Conservation (phyloP, 371 early-diverging fungal species). For the Chytridiales sp. region DNA sequence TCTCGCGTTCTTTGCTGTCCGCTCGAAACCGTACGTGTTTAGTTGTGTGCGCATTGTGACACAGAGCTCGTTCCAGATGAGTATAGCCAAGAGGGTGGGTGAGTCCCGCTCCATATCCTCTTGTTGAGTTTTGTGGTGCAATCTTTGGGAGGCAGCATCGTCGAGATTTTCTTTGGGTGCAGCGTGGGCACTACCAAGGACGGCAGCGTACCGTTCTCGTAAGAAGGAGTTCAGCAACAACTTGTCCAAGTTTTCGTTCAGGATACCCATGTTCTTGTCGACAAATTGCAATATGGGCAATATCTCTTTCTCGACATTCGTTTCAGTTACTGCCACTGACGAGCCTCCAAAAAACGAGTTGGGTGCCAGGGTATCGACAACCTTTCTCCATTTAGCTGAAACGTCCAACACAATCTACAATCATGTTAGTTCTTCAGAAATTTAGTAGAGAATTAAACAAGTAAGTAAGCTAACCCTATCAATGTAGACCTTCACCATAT, state of each 20-base stretch:
- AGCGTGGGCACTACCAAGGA: not conserved
- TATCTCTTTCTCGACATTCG: slow-evolving; percentile 30
- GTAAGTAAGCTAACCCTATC: slow-evolving; percentile 27
- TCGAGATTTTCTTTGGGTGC: not conserved
- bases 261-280: slow-evolving; percentile 28
- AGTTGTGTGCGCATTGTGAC: slow-evolving; percentile 8
- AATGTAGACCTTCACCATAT: slow-evolving; percentile 33
- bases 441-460: slow-evolving; percentile 1
- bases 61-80: slow-evolving; percentile 31
- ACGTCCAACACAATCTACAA: slow-evolving; percentile 16
- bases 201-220: slow-evolving; percentile 4
- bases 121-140: not conserved
- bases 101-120: slow-evolving; percentile 9
- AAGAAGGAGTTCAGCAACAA: slow-evolving; percentile 27
- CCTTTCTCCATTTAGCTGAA: slow-evolving; percentile 14
- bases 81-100: slow-evolving; percentile 17
- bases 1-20: not conserved
- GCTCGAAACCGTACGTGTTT: slow-evolving; percentile 10
- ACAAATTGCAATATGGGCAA: slow-evolving; percentile 32
- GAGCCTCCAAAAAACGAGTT: not conserved
- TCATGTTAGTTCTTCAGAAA: not conserved
- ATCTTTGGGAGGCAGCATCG: not conserved
- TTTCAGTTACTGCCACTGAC: slow-evolving; percentile 12
- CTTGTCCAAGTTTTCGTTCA: slow-evolving; percentile 40
- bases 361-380: slow-evolving; percentile 1